A percentile compares a stretch with the other conserved stretches of the same genome.
Conservation (phyloP, 345 rosid genomes). For the Ceriops zippeliana region DNA sequence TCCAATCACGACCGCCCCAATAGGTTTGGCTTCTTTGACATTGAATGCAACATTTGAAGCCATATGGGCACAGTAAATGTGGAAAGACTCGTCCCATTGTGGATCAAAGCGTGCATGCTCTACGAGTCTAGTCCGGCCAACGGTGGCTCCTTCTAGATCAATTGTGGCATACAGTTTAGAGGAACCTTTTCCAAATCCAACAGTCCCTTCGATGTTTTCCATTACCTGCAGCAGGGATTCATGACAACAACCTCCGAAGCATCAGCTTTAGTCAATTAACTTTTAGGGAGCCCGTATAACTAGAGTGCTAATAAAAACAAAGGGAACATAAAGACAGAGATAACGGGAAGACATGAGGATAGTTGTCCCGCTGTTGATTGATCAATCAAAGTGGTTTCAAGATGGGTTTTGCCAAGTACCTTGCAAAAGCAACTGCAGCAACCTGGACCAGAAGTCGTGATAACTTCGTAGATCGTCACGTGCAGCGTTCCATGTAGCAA, state of each 20-base stretch:
- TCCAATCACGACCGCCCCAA: slow-evolving; percentile 37
- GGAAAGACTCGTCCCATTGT: slow-evolving; percentile 41
- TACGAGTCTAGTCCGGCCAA: slow-evolving; percentile 37
- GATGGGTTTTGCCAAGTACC: slow-evolving; percentile 22
- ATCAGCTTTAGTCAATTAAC: too few relatives aligned
- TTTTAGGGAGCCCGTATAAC: too few relatives aligned
- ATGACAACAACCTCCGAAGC: neutral
- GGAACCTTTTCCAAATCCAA: slow-evolving; percentile 28
- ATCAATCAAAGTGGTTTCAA: too few relatives aligned
- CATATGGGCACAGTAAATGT: slow-evolving; percentile 47
- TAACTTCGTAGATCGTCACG: slow-evolving; percentile 40
- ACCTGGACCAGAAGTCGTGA: slow-evolving; percentile 20
- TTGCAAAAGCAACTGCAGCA: slow-evolving; percentile 32
- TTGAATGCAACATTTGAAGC: slow-evolving; percentile 44
- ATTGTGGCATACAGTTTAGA: slow-evolving; percentile 37
- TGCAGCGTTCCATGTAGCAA: slow-evolving; percentile 51
- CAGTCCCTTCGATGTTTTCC: slow-evolving; percentile 20
- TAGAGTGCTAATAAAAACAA: too few relatives aligned
- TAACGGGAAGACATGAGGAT: too few relatives aligned
- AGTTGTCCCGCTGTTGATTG: too few relatives aligned
- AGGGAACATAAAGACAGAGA: too few relatives aligned
- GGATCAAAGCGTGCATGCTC: slow-evolving; percentile 23
- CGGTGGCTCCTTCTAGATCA: slow-evolving; percentile 34
- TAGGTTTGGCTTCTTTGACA: slow-evolving; percentile 34
- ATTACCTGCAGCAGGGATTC: slow-evolving; percentile 25